Base-by-base conservation (phyloP, 2,329 filamentous ascomycete species). In the Sporothrix brasiliensis region DNA sequence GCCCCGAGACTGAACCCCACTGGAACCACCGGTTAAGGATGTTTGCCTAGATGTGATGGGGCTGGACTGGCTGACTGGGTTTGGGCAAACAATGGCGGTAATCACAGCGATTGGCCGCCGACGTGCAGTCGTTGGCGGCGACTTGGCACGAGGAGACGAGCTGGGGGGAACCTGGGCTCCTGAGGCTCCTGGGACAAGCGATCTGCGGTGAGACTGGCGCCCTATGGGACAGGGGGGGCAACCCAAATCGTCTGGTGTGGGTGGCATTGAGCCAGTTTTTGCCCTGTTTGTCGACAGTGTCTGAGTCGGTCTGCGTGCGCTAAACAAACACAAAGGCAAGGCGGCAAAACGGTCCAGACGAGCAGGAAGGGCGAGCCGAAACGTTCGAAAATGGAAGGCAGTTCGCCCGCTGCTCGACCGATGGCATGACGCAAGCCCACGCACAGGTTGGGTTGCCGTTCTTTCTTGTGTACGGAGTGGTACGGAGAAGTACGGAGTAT, bases 191-290 rank as follows among this genome's bases (percentile, higher is more conserved):
- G 34, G 27, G 52, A 54, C 7, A 34, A n/a, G 21, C 16, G 30
- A 60, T 60, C 56, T 60, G 56, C 56, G 30, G 53, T 41, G 56
- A 60, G 56, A 60, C 30, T 30, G 54, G 30, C 54, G 56, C 56
- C 56, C 34, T 60, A 60, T 41, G 30, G 30, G 34, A 34, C 56
- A 60, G 56, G 56, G 56, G 56, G 30, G 41, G 6, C 6, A 30
- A 4, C 27, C 27, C 3, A 30, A 30, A 30, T 30, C 27, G 27
- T 30, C 6, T 7, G 34, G 34, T 34, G 34, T 34, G 34, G 34
- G 34, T 34, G 34, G 34, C 6, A 34, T 34, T 34, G 34, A 34
- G 34, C 4, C 34, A 1, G 34, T 34, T 34, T 34, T 34, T 34
- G 34, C 34, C 34, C 34, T 34, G 34, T 34, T 34, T 34, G 34